Evolutionary conservation across 257 asterid genomes (phyloP).

Genomic region (Scutellaria baicalensis): DNA sequence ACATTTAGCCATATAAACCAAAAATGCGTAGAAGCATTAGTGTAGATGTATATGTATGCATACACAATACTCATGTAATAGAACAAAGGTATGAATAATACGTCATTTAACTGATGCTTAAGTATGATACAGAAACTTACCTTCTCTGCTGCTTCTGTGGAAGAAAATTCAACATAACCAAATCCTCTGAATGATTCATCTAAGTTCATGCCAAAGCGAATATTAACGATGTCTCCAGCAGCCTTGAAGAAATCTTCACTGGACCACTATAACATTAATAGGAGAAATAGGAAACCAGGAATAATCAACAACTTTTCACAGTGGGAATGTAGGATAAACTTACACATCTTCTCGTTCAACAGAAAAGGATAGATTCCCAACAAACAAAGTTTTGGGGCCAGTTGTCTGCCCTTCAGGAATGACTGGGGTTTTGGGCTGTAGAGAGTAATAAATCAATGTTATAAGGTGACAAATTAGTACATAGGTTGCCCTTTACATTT

Average conservation of each 20-base stretch:
- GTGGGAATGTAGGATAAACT: slow-evolving; percentile 7
- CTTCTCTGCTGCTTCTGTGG: slow-evolving; percentile 66
- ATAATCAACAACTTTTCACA: neutral
- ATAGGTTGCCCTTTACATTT: neutral
- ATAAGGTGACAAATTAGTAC: neutral
- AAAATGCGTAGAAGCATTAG: neutral
- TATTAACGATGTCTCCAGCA: slow-evolving; percentile 62
- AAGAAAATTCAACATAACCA: slow-evolving; percentile 89
- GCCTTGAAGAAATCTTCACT: slow-evolving; percentile 68
- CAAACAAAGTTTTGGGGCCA: slow-evolving; percentile 58
- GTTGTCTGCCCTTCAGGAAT: slow-evolving; percentile 33
- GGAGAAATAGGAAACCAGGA: neutral
- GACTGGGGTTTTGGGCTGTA: slow-evolving; percentile 50
- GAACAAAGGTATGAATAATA: neutral
- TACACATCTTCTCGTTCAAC: slow-evolving; percentile 59
- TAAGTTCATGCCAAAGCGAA: slow-evolving; percentile 47
- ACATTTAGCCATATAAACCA: neutral
- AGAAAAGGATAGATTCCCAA: slow-evolving; percentile 69
- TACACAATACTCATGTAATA: neutral
- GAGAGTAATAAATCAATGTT: neutral
- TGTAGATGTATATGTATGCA: neutral
- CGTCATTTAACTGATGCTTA: neutral
- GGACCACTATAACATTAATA: slow-evolving; percentile 1
- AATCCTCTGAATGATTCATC: slow-evolving; percentile 67
- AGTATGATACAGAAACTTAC: slow-evolving; percentile 15